Conservation (phyloP, 495 filamentous ascomycete genomes). For the Aspergillus nanangensis region DNA sequence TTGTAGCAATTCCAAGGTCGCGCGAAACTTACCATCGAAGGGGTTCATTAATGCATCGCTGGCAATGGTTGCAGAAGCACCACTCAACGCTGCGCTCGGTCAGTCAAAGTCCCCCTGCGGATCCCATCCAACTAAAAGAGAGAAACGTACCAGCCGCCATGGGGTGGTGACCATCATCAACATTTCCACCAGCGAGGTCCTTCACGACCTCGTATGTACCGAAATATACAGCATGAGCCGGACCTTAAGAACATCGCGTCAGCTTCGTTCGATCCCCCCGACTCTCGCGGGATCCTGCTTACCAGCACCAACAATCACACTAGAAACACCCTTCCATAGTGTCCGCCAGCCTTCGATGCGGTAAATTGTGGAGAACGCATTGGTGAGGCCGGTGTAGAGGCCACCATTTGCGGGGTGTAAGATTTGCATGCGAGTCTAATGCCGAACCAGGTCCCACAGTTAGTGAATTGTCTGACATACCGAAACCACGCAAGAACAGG, state of each 20-base stretch:
- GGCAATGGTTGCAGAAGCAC: conserved; percentile 90
- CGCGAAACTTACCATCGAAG: conserved; percentile 92
- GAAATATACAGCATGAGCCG: conserved; percentile 97
- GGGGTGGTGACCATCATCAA: conserved; percentile 83
- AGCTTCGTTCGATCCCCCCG: conserved; percentile 16
- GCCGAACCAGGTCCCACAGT: conserved; percentile 7
- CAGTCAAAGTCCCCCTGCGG: no score
- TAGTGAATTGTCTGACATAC: conserved; percentile 8
- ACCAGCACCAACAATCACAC: conserved; percentile 95
- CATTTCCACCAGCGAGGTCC: conserved; percentile 90
- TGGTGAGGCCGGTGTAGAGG: conserved; percentile 85
- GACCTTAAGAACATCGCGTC: conserved; percentile 54
- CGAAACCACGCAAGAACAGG: conserved; percentile 43
- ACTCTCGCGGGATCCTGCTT: conserved; percentile 12
- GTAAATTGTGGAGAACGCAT: conserved; percentile 87
- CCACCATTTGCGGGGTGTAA: conserved; percentile 80
- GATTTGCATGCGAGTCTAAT: conserved; percentile 95
- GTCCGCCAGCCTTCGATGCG: conserved; percentile 82
- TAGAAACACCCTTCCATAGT: conserved; percentile 94
- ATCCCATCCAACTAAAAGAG: neutral
- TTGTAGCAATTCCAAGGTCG: no score
- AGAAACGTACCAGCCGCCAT: conserved; percentile 74
- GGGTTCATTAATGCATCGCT: conserved; percentile 99
- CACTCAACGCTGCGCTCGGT: conserved; percentile 65
- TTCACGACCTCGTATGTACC: conserved; percentile 97